Percentiles rank a stretch among this genome's conserved stretches.
Conservation (phyloP, 331 rosid species). For the Acacia concinna region DNA sequence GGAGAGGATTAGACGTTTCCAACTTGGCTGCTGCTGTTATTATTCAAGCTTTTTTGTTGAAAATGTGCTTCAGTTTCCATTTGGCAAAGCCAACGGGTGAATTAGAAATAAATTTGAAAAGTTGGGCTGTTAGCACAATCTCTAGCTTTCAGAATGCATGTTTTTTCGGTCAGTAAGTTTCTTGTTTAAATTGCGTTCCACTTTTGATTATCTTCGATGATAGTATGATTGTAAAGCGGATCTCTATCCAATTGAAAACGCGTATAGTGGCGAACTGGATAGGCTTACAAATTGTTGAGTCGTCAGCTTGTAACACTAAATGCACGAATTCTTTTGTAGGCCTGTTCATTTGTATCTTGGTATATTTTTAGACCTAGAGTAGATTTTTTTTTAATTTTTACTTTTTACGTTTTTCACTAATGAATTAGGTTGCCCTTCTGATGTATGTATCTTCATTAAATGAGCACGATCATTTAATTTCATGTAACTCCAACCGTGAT, state of each 20-base stretch:
- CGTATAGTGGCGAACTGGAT: neutral
- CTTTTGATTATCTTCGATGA: neutral
- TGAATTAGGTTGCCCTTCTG: neutral
- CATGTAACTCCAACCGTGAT: neutral
- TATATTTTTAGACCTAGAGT: neutral
- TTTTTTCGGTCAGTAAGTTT: constrained; percentile 63
- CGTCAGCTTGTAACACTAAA: neutral
- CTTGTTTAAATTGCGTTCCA: neutral
- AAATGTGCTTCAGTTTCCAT: constrained; percentile 46
- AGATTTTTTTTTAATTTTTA: neutral
- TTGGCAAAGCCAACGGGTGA: constrained; percentile 39
- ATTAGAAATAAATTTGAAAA: constrained; percentile 54
- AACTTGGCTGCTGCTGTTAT: constrained; percentile 67
- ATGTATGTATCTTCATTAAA: constrained; percentile 17
- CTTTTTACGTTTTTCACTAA: neutral
- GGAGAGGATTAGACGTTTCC: constrained; percentile 46
- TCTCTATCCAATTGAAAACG: neutral
- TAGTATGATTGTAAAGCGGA: neutral
- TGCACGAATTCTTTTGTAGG: constrained; percentile 8
- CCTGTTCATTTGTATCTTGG: neutral
- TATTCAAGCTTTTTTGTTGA: constrained; percentile 59
- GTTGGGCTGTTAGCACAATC: constrained; percentile 70
- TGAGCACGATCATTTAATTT: constrained; percentile 22
- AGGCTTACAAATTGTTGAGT: neutral
- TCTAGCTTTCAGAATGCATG: constrained; percentile 53